Evolutionary conservation across 257 asterid genomes (phyloP).

Genomic region (Prunella vulgaris): DNA sequence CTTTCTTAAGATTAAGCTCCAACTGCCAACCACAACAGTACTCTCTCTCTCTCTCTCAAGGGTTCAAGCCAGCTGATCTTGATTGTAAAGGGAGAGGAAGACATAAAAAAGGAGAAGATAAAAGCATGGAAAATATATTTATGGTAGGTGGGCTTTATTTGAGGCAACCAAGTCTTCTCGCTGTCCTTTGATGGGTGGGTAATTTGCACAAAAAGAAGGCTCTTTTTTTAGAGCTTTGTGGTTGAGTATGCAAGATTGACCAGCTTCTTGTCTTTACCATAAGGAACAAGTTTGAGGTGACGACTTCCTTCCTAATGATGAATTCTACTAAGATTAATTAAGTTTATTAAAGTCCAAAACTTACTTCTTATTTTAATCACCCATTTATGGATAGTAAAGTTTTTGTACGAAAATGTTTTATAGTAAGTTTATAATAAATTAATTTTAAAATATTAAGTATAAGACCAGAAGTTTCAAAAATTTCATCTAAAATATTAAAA

Average conservation of each 20-base stretch:
- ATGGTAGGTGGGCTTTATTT: slow-evolving; percentile 5
- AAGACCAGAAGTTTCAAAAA: too few relatives aligned
- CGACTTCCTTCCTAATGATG: background rate
- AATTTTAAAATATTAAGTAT: too few relatives aligned
- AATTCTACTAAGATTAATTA: background rate
- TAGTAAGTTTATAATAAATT: too few relatives aligned
- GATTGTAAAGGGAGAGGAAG: slow-evolving; percentile 12
- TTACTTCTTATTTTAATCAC: background rate
- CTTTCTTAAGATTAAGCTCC: slow-evolving; percentile 17
- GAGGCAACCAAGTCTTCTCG: slow-evolving; percentile 1
- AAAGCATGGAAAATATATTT: slow-evolving; percentile 4
- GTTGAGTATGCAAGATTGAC: slow-evolving; percentile 39
- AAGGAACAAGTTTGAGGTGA: background rate
- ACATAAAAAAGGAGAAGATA: background rate
- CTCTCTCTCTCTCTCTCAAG: slow-evolving; percentile 1
- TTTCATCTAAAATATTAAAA: too few relatives aligned
- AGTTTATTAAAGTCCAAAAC: background rate
- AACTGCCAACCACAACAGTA: slow-evolving; percentile 23
- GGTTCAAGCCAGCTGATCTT: slow-evolving; percentile 3
- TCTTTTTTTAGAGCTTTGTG: slow-evolving; percentile 22
- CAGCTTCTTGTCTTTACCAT: slow-evolving; percentile 20
- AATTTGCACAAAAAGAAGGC: background rate
- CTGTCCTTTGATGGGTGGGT: background rate
- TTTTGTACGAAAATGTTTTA: too few relatives aligned
- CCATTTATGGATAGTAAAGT: too few relatives aligned